Base-by-base conservation (phyloP, 2,329 filamentous ascomycete species). In the Pyrenophora teres region DNA sequence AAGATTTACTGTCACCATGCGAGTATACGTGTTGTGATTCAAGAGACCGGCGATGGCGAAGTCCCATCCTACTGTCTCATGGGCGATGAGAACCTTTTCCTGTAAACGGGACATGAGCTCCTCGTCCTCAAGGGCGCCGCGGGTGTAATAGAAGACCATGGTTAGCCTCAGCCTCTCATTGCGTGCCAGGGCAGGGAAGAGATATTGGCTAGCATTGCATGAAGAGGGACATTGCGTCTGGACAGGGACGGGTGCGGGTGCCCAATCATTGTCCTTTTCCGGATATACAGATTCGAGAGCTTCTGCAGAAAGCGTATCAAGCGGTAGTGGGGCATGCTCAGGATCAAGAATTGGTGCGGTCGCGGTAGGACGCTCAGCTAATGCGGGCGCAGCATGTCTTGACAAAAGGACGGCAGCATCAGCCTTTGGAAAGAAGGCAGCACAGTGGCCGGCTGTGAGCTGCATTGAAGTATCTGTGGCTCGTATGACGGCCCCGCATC, bases 61-160 rank as follows among this genome's bases (percentile, higher is more conserved):
- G 7, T 80, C 77, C 77, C 78, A 80, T 6, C 70, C 76, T 4
- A 74, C 71, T 0, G 73, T 73, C 18, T 78, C 72, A 19, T 73
- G 65, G 0, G 74, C 76, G 2, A 80, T 62, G 13, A 68, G 62
- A 0, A 76, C 69, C 52, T 78, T 78, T 21, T 78, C 74, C 21
- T 78, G 76, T 3, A 80, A 56, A 0, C 72, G 69, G 2, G 68
- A 69, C 13, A 79, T 62, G 31, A 80, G 64, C 31, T 78, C 76
- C 6, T 54, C 54, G 45, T 80, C 75, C 6, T 75, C 59, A 9
- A 74, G 57, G 7, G 77, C 64, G 3, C 71, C 71, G 23, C 68
- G 66, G 1, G 76, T 77, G 30, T 79, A 78, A 48, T 80, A 80
- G 69, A 74, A 80, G 0, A 78, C 59, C 58, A 72, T 67, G 2